Evolutionary conservation across 2,329 filamentous ascomycete genomes (phyloP), one percentile per base, ranked within the genome.

Genomic region (Pseudogymnoascus sp.): DNA sequence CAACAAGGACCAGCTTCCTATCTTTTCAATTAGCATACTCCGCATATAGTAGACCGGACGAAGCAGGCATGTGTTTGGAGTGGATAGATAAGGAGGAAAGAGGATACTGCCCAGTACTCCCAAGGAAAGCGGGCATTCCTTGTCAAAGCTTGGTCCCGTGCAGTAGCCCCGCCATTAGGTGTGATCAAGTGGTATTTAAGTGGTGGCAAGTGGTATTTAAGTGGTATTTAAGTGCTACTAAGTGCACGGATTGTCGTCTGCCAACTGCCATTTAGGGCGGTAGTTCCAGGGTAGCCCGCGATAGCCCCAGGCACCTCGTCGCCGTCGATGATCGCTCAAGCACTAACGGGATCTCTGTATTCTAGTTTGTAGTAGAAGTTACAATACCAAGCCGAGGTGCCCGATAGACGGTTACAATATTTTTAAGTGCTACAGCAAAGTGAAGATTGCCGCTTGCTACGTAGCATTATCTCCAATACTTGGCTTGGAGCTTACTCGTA

Each of bases 121-220:
- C 17, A 42, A 48, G 42, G 8, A n/a, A 48, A 31, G 2, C 21
- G 27, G 27, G 10, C 44, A 51, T 51, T 51, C 44, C 44, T 51
- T 51, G 44, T 51, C n/a, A 51, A 51, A 51, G 44, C 44, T 39
- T 61, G 39, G 36, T 58, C 41, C 17, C 7, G 29, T 51, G 21
- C 35, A 58, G 12, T 31, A 13, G 33, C 59, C 35, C 29, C 59
- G 38, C 27, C 33, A 27, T 39, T 8, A 29, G 10, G 13, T n/a
- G 4, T 10, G n/a, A n/a, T 13, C 5, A 38, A 38, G 35, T 38
- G 35, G 3, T 13, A 38, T 38, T n/a, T n/a, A 38, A n/a, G 35
- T 38, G 35, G 21, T 3, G 2, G 3, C 6, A 29, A 15, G 13
- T n/a, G 44, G 4, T 6, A n/a, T 29, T 4, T 13, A 38, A 38